Base-by-base conservation (phyloP, 495 filamentous ascomycete species). In the Hapsidospora chrysogenum region DNA sequence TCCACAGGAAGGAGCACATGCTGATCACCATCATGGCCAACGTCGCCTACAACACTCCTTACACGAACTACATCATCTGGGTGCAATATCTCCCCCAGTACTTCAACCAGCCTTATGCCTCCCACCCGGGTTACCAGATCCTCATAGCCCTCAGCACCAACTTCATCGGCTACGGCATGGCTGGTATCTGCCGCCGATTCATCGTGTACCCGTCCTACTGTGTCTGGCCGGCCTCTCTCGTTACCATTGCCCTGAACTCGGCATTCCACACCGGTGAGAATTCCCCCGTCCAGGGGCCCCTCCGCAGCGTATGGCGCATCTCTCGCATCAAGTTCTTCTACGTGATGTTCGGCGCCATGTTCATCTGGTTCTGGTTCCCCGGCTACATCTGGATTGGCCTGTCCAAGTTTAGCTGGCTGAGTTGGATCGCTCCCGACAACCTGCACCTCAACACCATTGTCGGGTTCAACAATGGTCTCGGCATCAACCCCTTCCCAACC, bases 131-230 rank as follows among this genome's bases (percentile, higher is more conserved):
- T 7, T 59, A 59, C 45, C 58, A 68, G 39, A 52, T 70, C 3
- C 35, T 55, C 3, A 43, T 59, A 21, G 53, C 45, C 9, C 37
- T 56, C 9, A 44, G 52, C 0, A 64, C 62, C 6, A 61, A 64
- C 40, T 41, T 65, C 17, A 52, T 64, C 14, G 65, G 65, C 9
- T 67, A 66, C 31, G 58, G 58, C 22, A 52, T 67, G 32, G 61
- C 65, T 9, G 65, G 65, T 2, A 52, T 74, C 39, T 56, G 59
- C 9, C 56, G 64, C 9, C 57, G 64, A 14, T 74, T 68, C 57
- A 54, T 74, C 14, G 68, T 74, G 23, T 58, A 63, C 26, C 56
- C 56, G 2, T 41, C 49, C 1, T 52, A 56, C 41, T 57, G 54
- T 31, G 52, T 60, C 20, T 60, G 56, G 56, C 56, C 56, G n/a